Conservation (phyloP, 257 asterid species). For the Fraxinus cuspidata region DNA sequence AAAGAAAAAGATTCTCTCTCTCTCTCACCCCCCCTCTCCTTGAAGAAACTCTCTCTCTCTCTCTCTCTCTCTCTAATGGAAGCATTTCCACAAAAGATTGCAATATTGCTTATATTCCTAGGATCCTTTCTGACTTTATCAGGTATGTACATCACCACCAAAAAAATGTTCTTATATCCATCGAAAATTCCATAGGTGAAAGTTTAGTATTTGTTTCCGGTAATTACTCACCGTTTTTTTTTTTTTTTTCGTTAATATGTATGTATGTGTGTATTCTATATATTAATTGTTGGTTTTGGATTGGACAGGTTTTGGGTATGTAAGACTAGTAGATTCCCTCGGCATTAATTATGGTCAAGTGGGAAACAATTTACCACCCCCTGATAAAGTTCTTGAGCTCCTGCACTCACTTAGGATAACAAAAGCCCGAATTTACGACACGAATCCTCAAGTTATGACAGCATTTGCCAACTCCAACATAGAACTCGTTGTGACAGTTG, state of each 20-base stretch:
- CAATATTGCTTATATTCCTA: slow-evolving; percentile 44
- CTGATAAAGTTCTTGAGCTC: slow-evolving; percentile 38
- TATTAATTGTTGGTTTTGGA: background rate
- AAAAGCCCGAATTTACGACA: slow-evolving; percentile 48
- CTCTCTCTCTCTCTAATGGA: slow-evolving; percentile 39
- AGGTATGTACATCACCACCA: background rate
- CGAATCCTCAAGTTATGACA: slow-evolving; percentile 40
- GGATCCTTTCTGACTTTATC: background rate
- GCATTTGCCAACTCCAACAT: slow-evolving; percentile 44
- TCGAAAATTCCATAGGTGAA: background rate
- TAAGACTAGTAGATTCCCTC: slow-evolving; percentile 33
- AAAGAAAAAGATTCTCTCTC: slow-evolving; percentile 16
- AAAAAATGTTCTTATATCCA: too few species aligned
- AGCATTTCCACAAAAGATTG: slow-evolving; percentile 32
- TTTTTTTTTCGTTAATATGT: too few species aligned
- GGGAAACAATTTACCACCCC: slow-evolving; percentile 44
- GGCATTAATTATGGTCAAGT: slow-evolving; percentile 58
- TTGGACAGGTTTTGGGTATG: slow-evolving; percentile 32
- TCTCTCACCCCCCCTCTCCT: slow-evolving; percentile 5
- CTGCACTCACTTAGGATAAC: slow-evolving; percentile 35
- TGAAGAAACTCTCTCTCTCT: too few species aligned
- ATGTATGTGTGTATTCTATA: too few species aligned
- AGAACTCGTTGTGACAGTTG: slow-evolving; percentile 42
- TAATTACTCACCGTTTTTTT: too few species aligned
- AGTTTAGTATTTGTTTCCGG: background rate